Conservation (phyloP, 345 rosid genomes). For the Populus davidiana region DNA sequence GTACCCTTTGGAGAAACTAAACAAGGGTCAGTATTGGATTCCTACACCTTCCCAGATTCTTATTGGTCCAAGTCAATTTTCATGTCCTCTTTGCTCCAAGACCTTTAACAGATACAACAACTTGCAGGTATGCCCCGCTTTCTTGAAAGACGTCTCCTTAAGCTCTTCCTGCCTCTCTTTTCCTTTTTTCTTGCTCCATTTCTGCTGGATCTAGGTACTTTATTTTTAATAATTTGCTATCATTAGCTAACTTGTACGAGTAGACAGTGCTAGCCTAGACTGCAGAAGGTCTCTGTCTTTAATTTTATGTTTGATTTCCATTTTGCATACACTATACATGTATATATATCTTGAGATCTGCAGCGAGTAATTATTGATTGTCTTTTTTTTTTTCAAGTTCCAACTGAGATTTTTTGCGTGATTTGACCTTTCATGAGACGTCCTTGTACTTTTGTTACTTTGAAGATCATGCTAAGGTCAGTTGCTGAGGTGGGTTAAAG, state of each 20-base stretch:
- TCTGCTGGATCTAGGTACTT: background rate
- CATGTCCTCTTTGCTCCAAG: slow-evolving; percentile 54
- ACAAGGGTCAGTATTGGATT: slow-evolving; percentile 54
- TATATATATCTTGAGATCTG: background rate
- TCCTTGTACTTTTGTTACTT: background rate
- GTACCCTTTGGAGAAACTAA: slow-evolving; percentile 18
- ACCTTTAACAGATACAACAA: slow-evolving; percentile 64
- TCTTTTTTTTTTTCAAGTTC: background rate
- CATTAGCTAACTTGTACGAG: background rate
- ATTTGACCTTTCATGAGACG: background rate
- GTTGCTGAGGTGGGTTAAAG: background rate
- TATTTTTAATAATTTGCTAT: background rate
- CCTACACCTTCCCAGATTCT: slow-evolving; percentile 65
- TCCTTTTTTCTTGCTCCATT: background rate
- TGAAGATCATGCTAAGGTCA: background rate
- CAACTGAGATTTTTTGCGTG: background rate
- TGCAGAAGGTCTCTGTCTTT: background rate
- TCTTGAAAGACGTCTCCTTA: background rate
- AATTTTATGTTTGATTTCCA: background rate
- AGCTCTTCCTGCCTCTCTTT: background rate
- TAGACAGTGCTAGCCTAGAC: background rate
- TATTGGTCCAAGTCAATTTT: slow-evolving; percentile 55
- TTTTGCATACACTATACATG: background rate
- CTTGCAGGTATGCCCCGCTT: slow-evolving; percentile 41
- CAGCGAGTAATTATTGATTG: background rate